Evolutionary conservation across 2,329 filamentous ascomycete genomes (phyloP), one percentile per base, ranked within the genome.

Genomic region (Cercospora sojina): DNA sequence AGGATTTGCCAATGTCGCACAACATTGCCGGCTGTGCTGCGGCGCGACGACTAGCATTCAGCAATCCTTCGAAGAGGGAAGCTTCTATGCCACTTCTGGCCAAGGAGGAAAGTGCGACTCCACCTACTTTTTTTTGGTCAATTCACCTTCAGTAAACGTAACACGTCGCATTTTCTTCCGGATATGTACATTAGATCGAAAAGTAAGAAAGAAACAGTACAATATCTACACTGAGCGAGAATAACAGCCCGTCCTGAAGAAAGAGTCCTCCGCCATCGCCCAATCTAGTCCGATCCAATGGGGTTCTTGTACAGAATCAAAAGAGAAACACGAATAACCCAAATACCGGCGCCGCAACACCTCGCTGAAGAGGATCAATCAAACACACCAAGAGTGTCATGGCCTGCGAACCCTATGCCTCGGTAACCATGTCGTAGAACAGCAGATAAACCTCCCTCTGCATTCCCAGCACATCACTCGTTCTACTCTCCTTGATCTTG

Each of bases 391-490:
- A 25, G 7, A 23, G 13, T 10, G 25, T 13, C 47, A 7, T 27
- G 23, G 29, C 23, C n/a, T 53, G 23, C 47, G 23, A 53, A 5
- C 43, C 23, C 53, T 47, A 56, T 7, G 9, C 31, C 20, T 64
- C 61, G 13, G 51, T 41, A 23, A 94, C 91, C 73, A 96, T 81
- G 82, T 98, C 94, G 79, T 99, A 99, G 78, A 99, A 99, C 60
- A 99, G 80, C 76, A 99, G 82, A 78, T 99, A 99, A 0, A 98
- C 94, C 79, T 99, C 95, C 74, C 90, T 90, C 80, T 97, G 93
- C 93, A 97, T 97, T 7, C 88, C 88, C 65, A 99, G 79, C 6
- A 99, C 92, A 72, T 99, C 95, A 63, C 85, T 87, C 5, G 93
- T 98, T 82, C 93, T 97, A 71, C 92, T 90, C 79, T 98, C 94